Evolutionary conservation across 148 eudicot species (phyloP), one percentile per base, ranked within the genome.

Genomic region (Amaranthus palmeri): DNA sequence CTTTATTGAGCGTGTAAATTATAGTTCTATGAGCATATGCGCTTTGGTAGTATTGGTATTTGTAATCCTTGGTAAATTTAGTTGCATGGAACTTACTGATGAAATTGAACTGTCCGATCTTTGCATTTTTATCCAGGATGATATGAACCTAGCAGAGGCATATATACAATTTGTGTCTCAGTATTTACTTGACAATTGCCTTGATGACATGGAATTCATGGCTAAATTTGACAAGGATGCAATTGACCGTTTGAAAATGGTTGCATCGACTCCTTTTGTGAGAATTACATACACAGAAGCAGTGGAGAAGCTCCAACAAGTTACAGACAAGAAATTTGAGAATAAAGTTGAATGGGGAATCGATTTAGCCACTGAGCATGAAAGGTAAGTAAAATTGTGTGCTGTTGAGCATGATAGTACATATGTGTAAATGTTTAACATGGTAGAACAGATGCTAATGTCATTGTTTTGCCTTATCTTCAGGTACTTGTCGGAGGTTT

Each of bases 321-420:
- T 88, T 11, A 86, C 82, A 72, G 96, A 81, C 53, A 85, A 72
- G 81, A 85, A 88, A 71, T 95, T 95, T 82, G 98, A 89, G 85
- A 95, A 95, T 49, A 85, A 86, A 74, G 98, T 95, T 61, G 93
- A 91, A 80, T 93, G 98, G 98, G 97, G 98, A 15, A 83, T 89
- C 47, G 98, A 93, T 77, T 83, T 95, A 67, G 99, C 99, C 13
- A 88, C 99, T 45, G 99, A 95, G 79, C 99, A 95, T 74, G 99
- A 95, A 82, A 84, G 97, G 99, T 91, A 71, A 11, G 72, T 72
- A 5, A 45, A 61, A 45, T 0, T 11, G 11, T 67, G 10, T 7
- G 0, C 52, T 48, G 42, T 41, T 40, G 41, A 56, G 36, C 36
- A 25, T 25, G 36, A 25, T 25, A 25, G 36, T 25, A 25, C 36